Base-by-base conservation (phyloP, 2,329 filamentous ascomycete species). In the Lasiodiplodia gonubiensis region DNA sequence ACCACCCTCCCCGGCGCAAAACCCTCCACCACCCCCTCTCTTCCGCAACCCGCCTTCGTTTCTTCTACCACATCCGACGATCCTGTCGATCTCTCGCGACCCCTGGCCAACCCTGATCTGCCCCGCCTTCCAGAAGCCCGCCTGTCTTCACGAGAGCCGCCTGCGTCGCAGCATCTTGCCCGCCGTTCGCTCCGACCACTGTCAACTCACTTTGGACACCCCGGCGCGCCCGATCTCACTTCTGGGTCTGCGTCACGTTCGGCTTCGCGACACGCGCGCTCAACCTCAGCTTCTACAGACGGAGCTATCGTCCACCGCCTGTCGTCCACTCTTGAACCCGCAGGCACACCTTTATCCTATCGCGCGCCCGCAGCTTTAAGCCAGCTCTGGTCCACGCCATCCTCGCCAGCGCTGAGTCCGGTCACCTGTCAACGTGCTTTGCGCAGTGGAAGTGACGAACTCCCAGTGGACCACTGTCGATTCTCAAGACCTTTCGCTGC, bases 11-110 rank as follows among this genome's bases (percentile, higher is more conserved):
- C 27, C 46, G 35, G n/a, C 21, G n/a, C 49, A 53, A 53, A 39
- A 11, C 59, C 59, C n/a, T 61, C 59, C 27, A n/a, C 42, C 42
- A 12, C 59, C 27, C 27, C 33, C 30, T 42, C 27, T 61, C 42
- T 23, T 42, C 16, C 59, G 8, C 59, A 27, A 14, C 42, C 49
- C 27, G 10, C 37, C 54, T 42, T 37, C 54, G 12, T 35, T 23
- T 42, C 35, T 14, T 63, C 30, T 16, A 35, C 59, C 23, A 16
- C 61, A 10, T 64, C 49, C 61, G 61, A 64, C 60, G 39, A 39
- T 52, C 60, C 23, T 12, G 48, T 21, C 60, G 46, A 64, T 14
- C 61, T 42, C 42, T 27, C 61, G 14, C 59, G 11, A n/a, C 35
- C 48, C 33, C 49, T 39, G 35, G 49, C 33, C 53, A n/a, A 12